Evolutionary conservation across 2,329 filamentous ascomycete genomes (phyloP), one percentile per base, ranked within the genome.

Genomic region (Pseudohalonectria lignicola): DNA sequence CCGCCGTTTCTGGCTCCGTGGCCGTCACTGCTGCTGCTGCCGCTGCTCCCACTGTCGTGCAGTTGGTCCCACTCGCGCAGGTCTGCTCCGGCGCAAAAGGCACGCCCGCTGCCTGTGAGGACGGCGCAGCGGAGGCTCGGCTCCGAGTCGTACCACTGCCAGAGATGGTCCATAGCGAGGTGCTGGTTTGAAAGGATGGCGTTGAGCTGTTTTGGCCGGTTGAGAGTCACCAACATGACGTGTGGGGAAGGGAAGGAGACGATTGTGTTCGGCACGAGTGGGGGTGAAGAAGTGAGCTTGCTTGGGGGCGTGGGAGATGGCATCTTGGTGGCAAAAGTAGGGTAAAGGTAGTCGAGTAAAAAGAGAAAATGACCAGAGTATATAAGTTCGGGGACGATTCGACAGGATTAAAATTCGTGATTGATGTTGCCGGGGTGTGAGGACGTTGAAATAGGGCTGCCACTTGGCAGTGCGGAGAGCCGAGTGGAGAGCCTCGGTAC

Each of bases 41-140:
- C 33, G 23, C 36, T 4, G 39, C 37, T 1, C 41, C 35, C n/a
- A 37, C 18, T 10, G 44, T 31, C 2, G 35, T 5, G 21, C 36
- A 35, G 57, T 8, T 56, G 55, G 41, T 69, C 61, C 74, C 76
- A 81, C 57, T 82, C 77, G 53, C 76, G 76, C 15, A 84, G 64
- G 50, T 83, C 79, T 25, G 76, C 76, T 13, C 79, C 79, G 0
- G 78, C 76, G 53, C 76, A 83, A 49, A 84, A 84, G 1, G 77
- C 76, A 9, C 75, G 62, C 0, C 76, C 78, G 0, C 61, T 58
- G 16, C 79, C 79, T 1, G 78, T 82, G 33, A 84, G 51, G 3
- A 84, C 65, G 33, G 74, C 77, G 50, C 74, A 76, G 33, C 72
- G 70, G 34, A 83, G 65, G 2, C 56, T 56, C 1, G 76, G 70